Evolutionary conservation across 768 basidiomycete species (phyloP).

Genomic region (Serendipita sp.): DNA sequence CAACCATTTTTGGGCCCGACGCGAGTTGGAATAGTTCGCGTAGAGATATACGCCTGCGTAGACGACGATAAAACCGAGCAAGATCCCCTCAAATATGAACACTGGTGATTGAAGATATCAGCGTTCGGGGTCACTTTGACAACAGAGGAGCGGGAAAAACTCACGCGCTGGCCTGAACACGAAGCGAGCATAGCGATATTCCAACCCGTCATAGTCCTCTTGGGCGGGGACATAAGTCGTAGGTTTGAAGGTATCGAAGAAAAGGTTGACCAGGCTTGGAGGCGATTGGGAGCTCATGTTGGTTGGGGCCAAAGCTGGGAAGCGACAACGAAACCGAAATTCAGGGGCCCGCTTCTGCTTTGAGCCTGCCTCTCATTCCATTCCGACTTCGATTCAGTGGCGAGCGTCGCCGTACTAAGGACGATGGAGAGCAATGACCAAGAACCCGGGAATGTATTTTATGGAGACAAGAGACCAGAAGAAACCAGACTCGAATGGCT

Average conservation of each 20-base stretch:
- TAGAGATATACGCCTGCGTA: conserved; percentile 43
- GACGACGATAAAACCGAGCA: conserved; percentile 36
- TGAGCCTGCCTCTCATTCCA: not conserved
- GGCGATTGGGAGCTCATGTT: not conserved
- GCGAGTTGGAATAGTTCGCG: conserved; percentile 45
- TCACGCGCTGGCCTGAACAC: conserved; percentile 67
- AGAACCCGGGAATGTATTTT: not conserved
- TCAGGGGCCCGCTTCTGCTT: not conserved
- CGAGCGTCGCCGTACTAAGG: too few species aligned
- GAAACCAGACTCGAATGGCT: not conserved
- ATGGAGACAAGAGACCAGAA: not conserved
- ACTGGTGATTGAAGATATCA: conserved; percentile 21
- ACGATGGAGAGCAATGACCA: not conserved
- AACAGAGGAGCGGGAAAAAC: conserved; percentile 17
- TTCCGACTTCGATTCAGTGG: not conserved
- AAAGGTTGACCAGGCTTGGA: not conserved
- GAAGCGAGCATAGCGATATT: conserved; percentile 59
- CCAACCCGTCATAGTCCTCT: conserved; percentile 52
- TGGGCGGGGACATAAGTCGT: conserved; percentile 35
- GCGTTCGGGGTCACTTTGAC: not conserved
- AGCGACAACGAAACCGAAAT: not conserved
- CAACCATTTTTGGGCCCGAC: conserved; percentile 49
- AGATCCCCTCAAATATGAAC: conserved; percentile 48
- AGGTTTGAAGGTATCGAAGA: conserved; percentile 21
- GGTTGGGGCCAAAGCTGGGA: too few species aligned